Evolutionary conservation across 148 eudicot genomes (phyloP), one percentile per base, ranked within the genome.

Genomic region (Euryodendron excelsum): DNA sequence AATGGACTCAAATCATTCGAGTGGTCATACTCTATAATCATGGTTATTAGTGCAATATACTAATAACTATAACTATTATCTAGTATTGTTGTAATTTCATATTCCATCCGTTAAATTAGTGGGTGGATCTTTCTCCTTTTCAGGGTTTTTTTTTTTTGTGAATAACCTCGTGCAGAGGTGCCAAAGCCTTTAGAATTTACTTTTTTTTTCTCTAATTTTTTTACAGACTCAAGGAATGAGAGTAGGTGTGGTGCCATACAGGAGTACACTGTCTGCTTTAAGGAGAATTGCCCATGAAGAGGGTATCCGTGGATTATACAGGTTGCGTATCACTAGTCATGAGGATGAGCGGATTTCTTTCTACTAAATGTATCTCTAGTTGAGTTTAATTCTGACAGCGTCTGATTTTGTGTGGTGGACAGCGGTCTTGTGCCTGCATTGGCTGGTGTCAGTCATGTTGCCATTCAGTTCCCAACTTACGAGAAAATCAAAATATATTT

Each of bases 401-500:
- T 75, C 62, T 69, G 34, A 31, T 80, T 21, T 77, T 62, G 50
- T 78, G 14, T 74, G 76, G 36, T 79, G 64, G 33, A 71, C 92
- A 96, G 98, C 78, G 99, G 99, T 76, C 89, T 91, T 73, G 92
- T 96, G 76, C 99, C 99, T 82, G 97, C 98, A 67, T 83, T 96
- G 85, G 99, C 92, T 80, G 98, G 99, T 81, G 78, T 93, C 56
- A 93, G 92, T 87, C 99, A 96, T 83, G 97, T 96, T 28, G 98
- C 99, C 41, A 96, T 96, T 64, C 98, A 96, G 67, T 93, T 96
- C 79, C 99, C 99, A 47, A 79, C 86, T 34, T 96, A 91, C 70
- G 98, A 93, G 86, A 91, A 92, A 85, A 88, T 96, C 73, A 96
- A 90, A 88, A 47, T 80, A 44, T 93, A 96, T 82, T 81, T 96